Evolutionary conservation across 805 yeast genomes (phyloP).

Genomic region (Candida nitratophila): DNA sequence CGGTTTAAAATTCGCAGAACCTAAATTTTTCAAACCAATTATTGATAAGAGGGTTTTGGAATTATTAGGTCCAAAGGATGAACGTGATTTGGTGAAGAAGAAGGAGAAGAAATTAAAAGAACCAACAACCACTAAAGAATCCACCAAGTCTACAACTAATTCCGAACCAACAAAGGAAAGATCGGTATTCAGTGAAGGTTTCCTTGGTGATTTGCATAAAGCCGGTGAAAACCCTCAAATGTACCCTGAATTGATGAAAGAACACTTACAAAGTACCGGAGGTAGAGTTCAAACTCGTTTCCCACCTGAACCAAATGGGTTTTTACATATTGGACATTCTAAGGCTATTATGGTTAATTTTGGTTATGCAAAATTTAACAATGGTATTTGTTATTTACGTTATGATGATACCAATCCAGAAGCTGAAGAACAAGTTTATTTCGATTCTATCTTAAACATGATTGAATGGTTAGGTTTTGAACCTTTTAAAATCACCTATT

Average conservation of each 20-base stretch:
- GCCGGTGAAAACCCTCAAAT: conserved; percentile 94
- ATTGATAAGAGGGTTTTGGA: conserved; percentile 72
- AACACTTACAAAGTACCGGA: conserved; percentile 69
- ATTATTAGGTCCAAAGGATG: conserved; percentile 91
- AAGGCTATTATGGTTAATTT: conserved; percentile 97
- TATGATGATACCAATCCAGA: conserved; percentile 98
- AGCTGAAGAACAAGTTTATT: conserved; percentile 92
- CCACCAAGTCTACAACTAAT: too few species aligned
- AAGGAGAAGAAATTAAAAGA: conserved; percentile 39
- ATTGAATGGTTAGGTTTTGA: conserved; percentile 89
- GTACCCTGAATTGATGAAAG: conserved; percentile 74
- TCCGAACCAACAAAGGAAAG: conserved; percentile 25
- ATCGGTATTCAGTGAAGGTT: conserved; percentile 93
- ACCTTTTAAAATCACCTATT: conserved; percentile 93
- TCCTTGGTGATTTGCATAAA: conserved; percentile 88
- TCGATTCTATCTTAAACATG: conserved; percentile 76
- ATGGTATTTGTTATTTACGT: conserved; percentile 86
- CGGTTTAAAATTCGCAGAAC: conserved; percentile 86
- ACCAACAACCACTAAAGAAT: conserved; percentile 1
- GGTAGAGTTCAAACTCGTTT: conserved; percentile 90
- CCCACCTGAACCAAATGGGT: conserved; percentile 99
- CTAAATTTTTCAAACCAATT: conserved; percentile 76
- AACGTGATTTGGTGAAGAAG: conserved; percentile 78
- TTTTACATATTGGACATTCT: conserved; percentile 93
- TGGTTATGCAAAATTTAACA: conserved; percentile 86